Evolutionary conservation across 2,329 filamentous ascomycete genomes (phyloP), one percentile per base, ranked within the genome.

Genomic region (Thermoascus crustaceus): DNA sequence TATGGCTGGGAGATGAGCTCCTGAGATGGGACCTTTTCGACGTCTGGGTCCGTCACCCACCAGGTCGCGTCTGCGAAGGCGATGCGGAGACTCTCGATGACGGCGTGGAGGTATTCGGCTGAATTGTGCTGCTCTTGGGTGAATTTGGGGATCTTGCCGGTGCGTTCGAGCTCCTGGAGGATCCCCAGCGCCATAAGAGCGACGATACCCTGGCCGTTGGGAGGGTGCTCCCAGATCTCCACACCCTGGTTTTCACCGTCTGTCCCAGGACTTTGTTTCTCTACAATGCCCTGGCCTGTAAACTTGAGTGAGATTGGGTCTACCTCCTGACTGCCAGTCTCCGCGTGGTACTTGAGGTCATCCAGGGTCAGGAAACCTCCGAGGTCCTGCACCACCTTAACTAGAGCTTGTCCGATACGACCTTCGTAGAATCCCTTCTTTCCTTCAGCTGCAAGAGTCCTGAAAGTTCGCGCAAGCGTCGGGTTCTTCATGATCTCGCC

Each of bases 131-230:
- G 82, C 2, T 71, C 64, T 1, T 73, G 61, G 0, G 59, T 63
- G 60, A 91, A 94, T 1, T 68, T 72, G 0, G 82, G 78, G 40
- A 96, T 86, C 49, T 78, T 78, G 24, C 81, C 82, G 10, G 72
- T 67, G 40, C 78, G 76, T 60, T 94, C 85, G 1, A 96, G 72
- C 54, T 88, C 79, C 57, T 95, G 80, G 32, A 98, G 69, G 46
- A 96, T 94, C 1, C 91, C 91, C 1, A 98, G 69, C 0, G 91
- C 85, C 81, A 96, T 94, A 20, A 96, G 68, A 0, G 91, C 91
- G 2, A 96, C 85, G 45, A 96, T 88, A 2, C 91, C 91, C 62
- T 96, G 91, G 0, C 91, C 88, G 51, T 96, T 96, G 6, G 91
- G 91, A 22, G 89, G 88, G 55, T 96, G 89, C 55, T 98, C 91